A percentile compares a stretch with the other conserved stretches of the same genome.
Conservation (phyloP, 257 asterid genomes). For the Capsicum rhomboideum region DNA sequence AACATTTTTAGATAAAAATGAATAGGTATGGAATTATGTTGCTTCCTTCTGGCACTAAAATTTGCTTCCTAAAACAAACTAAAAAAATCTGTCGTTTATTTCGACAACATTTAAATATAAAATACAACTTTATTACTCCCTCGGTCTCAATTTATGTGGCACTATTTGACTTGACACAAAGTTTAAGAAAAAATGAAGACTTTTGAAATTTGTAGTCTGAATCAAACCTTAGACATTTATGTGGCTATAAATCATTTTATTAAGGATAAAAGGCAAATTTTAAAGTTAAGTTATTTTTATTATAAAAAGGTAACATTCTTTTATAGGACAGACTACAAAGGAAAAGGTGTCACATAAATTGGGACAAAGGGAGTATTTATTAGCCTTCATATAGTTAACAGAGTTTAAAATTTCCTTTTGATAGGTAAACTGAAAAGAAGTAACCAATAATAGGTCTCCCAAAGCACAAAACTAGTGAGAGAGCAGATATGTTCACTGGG, state of each 20-base stretch:
- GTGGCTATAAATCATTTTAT: too few relatives aligned
- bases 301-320: too few relatives aligned
- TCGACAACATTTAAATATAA: not conserved
- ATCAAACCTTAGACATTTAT: too few relatives aligned
- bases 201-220: too few relatives aligned
- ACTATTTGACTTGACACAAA: too few relatives aligned
- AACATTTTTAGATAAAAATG: not conserved
- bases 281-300: too few relatives aligned
- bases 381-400: not conserved
- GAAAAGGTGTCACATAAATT: too few relatives aligned
- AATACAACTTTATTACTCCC: too few relatives aligned
- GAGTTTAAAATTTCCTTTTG: not conserved
- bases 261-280: too few relatives aligned
- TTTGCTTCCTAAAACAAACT: not conserved
- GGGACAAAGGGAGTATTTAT: not conserved
- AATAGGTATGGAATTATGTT: not conserved
- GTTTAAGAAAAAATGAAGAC: too few relatives aligned
- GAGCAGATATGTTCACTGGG: not conserved
- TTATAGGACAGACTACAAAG: too few relatives aligned
- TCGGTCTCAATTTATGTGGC: too few relatives aligned
- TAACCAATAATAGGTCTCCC: not conserved
- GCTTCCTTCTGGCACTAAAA: not conserved
- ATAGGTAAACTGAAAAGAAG: not conserved
- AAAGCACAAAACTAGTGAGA: not conserved
- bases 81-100: not conserved